Evolutionary conservation across 2,329 filamentous ascomycete genomes (phyloP).

Genomic region (Ascomycota sp.): DNA sequence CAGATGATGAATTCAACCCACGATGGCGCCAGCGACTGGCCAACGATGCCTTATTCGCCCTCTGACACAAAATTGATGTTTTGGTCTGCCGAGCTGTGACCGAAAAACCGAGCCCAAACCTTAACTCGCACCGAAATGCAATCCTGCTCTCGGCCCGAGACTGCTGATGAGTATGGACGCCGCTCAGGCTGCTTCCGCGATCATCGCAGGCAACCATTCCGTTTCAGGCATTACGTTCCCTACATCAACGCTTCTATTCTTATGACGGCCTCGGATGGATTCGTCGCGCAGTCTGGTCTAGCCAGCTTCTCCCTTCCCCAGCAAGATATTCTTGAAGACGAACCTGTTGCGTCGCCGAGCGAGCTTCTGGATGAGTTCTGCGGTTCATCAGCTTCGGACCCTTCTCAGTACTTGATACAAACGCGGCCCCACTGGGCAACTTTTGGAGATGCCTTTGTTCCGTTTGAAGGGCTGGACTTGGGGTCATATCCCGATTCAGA

Average conservation of each 20-base stretch:
- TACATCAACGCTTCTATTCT: constrained; percentile 4
- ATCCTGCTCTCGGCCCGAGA: constrained; percentile 1
- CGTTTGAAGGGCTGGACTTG: constrained; percentile 7
- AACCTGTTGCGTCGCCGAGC: neutral
- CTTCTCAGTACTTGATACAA: neutral
- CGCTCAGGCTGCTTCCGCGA: constrained; percentile 8
- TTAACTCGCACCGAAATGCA: neutral
- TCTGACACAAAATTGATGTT: too few relatives aligned
- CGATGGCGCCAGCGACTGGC: too few relatives aligned
- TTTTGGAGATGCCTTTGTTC: constrained; percentile 3
- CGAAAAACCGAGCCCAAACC: neutral
- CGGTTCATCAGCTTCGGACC: neutral
- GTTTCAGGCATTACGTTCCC: constrained; percentile 6
- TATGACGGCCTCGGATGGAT: constrained; percentile 2
- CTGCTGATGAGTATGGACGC: constrained; percentile 8
- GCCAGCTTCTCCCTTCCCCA: constrained; percentile 3
- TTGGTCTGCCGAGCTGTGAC: neutral
- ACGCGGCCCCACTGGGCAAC: neutral
- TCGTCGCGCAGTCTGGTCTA: constrained; percentile 7
- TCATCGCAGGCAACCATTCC: constrained; percentile 7
- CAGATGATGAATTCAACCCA: too few relatives aligned
- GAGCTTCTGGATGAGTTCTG: neutral
- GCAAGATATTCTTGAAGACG: constrained; percentile 2
- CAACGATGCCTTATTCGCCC: too few relatives aligned
- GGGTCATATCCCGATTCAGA: constrained; percentile 6